A percentile compares a stretch with the other conserved stretches of the same genome.
Evolutionary conservation across 306 rosid genomes (phyloP).

Genomic region (Vigna trinervia): DNA sequence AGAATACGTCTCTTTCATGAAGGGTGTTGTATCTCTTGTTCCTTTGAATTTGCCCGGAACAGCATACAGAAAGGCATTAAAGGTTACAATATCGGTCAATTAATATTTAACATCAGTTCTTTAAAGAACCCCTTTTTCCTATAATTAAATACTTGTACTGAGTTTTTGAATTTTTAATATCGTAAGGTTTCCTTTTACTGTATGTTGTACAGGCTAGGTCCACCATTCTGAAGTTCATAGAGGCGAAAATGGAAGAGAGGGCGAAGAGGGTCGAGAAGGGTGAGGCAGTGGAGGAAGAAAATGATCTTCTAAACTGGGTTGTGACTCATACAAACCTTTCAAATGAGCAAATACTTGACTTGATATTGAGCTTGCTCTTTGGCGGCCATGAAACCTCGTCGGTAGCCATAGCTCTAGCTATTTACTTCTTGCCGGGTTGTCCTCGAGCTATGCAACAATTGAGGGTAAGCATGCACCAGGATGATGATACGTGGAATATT

Average conservation of each 20-base stretch:
- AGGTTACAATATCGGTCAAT: constrained; percentile 51
- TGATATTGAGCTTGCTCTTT: constrained; percentile 82
- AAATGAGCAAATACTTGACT: constrained; percentile 91
- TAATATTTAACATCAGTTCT: background rate
- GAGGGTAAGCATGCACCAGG: constrained; percentile 53
- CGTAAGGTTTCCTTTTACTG: background rate
- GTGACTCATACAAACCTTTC: constrained; percentile 81
- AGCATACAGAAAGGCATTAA: constrained; percentile 78
- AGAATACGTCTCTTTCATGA: constrained; percentile 90
- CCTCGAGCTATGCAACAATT: constrained; percentile 71
- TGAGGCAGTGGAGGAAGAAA: constrained; percentile 57
- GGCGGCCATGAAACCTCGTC: constrained; percentile 98
- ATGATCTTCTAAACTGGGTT: constrained; percentile 91
- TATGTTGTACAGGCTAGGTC: constrained; percentile 51
- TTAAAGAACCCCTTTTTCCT: background rate
- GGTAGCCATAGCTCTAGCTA: constrained; percentile 77
- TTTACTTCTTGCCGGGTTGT: constrained; percentile 74
- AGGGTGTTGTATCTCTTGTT: constrained; percentile 74
- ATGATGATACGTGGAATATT: constrained; percentile 19
- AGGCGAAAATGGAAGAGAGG: constrained; percentile 47
- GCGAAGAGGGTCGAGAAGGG: constrained; percentile 34
- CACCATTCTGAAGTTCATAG: constrained; percentile 58
- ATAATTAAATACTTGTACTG: background rate
- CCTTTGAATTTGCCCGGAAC: constrained; percentile 92
- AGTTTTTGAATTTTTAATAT: background rate